Percentiles rank a stretch among this genome's conserved stretches.
Evolutionary conservation across 495 filamentous ascomycete species (phyloP).

Genomic region (Penicillium diatomitis): DNA sequence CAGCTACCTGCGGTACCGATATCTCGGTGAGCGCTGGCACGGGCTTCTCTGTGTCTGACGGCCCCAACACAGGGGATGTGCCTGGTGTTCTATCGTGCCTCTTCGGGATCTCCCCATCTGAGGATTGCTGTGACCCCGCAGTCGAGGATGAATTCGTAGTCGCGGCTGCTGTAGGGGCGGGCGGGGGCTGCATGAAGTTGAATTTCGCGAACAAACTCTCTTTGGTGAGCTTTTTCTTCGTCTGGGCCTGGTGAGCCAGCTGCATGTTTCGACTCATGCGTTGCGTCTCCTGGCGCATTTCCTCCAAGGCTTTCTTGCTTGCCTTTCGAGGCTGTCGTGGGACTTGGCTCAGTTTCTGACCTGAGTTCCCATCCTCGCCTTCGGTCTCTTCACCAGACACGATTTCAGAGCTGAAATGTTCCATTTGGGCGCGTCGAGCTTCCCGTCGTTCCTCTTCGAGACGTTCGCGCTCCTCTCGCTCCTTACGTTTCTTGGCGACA

Average conservation of each 20-base stretch:
- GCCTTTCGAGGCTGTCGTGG: slow-evolving; percentile 71
- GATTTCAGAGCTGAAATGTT: slow-evolving; percentile 30
- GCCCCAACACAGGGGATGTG: slow-evolving; percentile 36
- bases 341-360: slow-evolving; percentile 51
- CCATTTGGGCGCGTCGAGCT: slow-evolving; percentile 26
- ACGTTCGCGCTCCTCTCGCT: slow-evolving; percentile 57
- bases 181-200: slow-evolving; percentile 49
- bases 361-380: slow-evolving; percentile 48
- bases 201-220: slow-evolving; percentile 76
- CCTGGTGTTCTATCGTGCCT: slow-evolving; percentile 39
- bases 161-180: slow-evolving; percentile 13
- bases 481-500: slow-evolving; percentile 59
- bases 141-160: slow-evolving; percentile 29
- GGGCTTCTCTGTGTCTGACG: slow-evolving; percentile 14
- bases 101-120: slow-evolving; percentile 35
- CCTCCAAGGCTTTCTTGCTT: slow-evolving; percentile 92
- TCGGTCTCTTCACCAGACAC: slow-evolving; percentile 32
- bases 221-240: slow-evolving; percentile 87
- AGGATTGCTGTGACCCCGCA: slow-evolving; percentile 36
- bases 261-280: slow-evolving; percentile 84
- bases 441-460: slow-evolving; percentile 46
- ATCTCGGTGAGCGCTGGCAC: too few relatives aligned
- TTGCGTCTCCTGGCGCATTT: slow-evolving; percentile 89
- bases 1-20: too few relatives aligned
- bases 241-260: slow-evolving; percentile 78